phyloP scores from a whole-genome alignment of 2,329 filamentous ascomycete species.

The Ascocoryne sarcoides region DNA sequence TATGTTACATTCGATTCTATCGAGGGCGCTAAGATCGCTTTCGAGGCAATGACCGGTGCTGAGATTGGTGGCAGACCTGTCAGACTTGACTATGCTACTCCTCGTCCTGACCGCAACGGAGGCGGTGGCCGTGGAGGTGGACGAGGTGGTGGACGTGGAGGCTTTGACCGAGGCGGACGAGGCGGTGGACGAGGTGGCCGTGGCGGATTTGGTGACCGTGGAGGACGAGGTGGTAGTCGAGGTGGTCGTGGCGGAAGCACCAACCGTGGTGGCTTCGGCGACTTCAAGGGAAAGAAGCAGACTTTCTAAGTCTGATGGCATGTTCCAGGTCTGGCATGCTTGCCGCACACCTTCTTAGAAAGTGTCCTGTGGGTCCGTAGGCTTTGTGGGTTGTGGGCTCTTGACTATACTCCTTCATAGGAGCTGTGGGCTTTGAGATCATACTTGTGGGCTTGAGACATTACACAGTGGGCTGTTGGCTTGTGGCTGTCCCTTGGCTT shows the following conservation, averaged over 20 bases:
- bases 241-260: conserved; percentile 33
- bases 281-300: conserved; percentile 49
- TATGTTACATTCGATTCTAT: conserved; percentile 62
- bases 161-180: conserved; percentile 30
- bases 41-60: conserved; percentile 52
- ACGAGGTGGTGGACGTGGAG: conserved; percentile 31
- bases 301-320: conserved; percentile 27
- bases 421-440: conserved; percentile 31
- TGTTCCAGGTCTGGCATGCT: conserved; percentile 19
- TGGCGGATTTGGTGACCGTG: conserved; percentile 30
- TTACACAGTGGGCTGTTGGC: conserved; percentile 27
- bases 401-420: conserved; percentile 29
- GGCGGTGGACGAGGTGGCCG: conserved; percentile 30
- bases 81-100: conserved; percentile 59
- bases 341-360: conserved; percentile 22
- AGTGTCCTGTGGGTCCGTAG: conserved; percentile 27
- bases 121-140: conserved; percentile 36
- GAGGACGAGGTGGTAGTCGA: conserved; percentile 34
- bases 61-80: conserved; percentile 57
- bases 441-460: conserved; percentile 27
- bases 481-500: conserved; percentile 25
- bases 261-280: conserved; percentile 47
- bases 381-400: conserved; percentile 32
- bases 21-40: conserved; percentile 57
- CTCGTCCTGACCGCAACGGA: conserved; percentile 43